phyloP scores from a whole-genome alignment of 352 stramenopile species.

The Pythium aquatile region DNA sequence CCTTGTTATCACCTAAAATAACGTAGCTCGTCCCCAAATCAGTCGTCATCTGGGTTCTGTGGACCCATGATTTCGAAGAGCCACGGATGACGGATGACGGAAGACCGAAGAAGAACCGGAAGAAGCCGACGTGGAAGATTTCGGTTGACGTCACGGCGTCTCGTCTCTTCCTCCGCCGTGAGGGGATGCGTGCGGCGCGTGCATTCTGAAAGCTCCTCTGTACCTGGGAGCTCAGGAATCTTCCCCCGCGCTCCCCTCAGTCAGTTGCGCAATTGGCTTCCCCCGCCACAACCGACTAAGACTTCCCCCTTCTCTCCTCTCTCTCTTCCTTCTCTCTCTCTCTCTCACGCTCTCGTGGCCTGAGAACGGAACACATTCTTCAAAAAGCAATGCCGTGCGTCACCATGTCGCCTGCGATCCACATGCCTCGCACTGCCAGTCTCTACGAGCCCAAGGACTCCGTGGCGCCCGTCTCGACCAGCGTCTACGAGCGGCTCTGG shows the following conservation, averaged over 20 bases:
- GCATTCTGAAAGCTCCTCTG: background rate
- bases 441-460: background rate
- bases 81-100: conserved; percentile 7
- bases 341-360: background rate
- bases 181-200: background rate
- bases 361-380: conserved; percentile 5
- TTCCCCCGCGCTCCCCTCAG: background rate
- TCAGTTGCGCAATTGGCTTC: conserved; percentile 1
- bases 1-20: conserved; percentile 8
- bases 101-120: conserved; percentile 15
- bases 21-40: background rate
- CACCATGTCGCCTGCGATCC: conserved; percentile 12
- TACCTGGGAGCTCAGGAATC: background rate
- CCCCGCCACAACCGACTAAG: background rate
- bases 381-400: conserved; percentile 16
- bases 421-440: background rate
- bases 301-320: background rate
- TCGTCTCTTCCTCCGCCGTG: conserved; percentile 1
- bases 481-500: conserved; percentile 23
- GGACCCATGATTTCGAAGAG: conserved; percentile 6
- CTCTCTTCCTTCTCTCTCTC: background rate
- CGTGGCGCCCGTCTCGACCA: background rate
- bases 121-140: conserved; percentile 5
- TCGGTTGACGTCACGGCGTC: background rate
- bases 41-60: background rate